Evolutionary conservation across 495 filamentous ascomycete genomes (phyloP), one percentile per base, ranked within the genome.

Genomic region (Talaromyces thailandensis): DNA sequence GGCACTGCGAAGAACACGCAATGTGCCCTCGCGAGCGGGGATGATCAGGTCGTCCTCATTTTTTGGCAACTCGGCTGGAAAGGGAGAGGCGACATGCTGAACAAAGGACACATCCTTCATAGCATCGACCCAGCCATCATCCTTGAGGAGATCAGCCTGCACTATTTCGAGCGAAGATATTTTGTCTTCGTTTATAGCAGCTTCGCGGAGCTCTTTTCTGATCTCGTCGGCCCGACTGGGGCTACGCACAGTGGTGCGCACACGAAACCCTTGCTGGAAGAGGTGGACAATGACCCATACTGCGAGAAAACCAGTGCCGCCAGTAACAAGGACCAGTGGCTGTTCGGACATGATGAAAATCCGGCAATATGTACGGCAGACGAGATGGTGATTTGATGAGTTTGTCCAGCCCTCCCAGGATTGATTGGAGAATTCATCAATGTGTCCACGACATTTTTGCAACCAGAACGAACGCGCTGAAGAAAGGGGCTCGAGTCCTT

Each of bases 81-180:
- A 52, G 25, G 59, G 59, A 31, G 59, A 61, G 14, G 59, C 59
- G 16, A 61, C 40, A 24, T 61, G 59, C 23, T 51, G 59, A 18
- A 61, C 59, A 32, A 29, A 61, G 1, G 25, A 28, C 11, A 52
- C 59, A 24, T 24, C 59, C 16, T 52, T 61, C 40, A 61, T 52
- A 12, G 59, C 59, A 37, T 61, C 59, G 24, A 26, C 14, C 59
- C 59, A 61, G 40, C 59, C 59, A 6, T 29, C 59, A 56, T 68
- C 23, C 70, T 73, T 58, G 73, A 78, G 58, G 65, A 71, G 18
- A 71, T 76, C 23, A 55, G 67, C 4, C 53, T 70, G 37, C 66
- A 73, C 37, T 66, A 74, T 23, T 72, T 73, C 32, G 63, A 66
- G 29, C 1, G 59, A 61, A 21, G 59, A 50, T n/a, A 61, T 61